phyloP scores from a whole-genome alignment of 1,139 yeast genomes.

The Saccharomyces uvarum region DNA sequence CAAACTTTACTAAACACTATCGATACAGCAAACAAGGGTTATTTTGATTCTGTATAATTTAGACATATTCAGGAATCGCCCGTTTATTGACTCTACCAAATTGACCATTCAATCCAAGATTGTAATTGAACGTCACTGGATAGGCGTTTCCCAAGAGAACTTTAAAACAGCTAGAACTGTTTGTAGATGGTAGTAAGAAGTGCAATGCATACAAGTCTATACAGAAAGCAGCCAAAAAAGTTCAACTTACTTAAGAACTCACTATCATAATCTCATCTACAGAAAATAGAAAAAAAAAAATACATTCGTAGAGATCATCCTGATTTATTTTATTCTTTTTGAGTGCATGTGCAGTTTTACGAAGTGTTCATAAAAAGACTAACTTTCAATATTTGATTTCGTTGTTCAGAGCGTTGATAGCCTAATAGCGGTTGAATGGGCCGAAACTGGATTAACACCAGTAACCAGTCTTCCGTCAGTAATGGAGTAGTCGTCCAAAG shows the following conservation, averaged over 20 bases:
- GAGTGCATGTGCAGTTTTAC: not conserved
- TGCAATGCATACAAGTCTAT: too few relatives aligned
- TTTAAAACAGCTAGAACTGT: too few relatives aligned
- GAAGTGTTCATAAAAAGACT: not conserved
- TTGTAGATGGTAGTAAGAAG: too few relatives aligned
- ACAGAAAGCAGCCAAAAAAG: too few relatives aligned
- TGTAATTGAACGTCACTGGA: too few relatives aligned
- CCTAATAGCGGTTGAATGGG: slow-evolving; percentile 23
- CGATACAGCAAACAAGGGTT: not conserved
- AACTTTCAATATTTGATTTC: not conserved
- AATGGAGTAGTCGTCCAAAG: slow-evolving; percentile 47
- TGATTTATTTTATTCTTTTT: too few relatives aligned
- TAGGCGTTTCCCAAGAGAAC: too few relatives aligned
- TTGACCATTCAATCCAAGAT: not conserved
- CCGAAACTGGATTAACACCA: slow-evolving; percentile 59
- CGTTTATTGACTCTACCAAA: not conserved
- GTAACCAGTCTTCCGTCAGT: slow-evolving; percentile 51
- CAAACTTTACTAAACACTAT: not conserved
- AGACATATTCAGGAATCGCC: not conserved
- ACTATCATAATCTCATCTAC: too few relatives aligned
- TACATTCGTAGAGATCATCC: too few relatives aligned
- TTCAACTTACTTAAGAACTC: too few relatives aligned
- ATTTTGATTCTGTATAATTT: not conserved
- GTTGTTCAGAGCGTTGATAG: slow-evolving; percentile 6
- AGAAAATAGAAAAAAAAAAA: too few relatives aligned